A percentile compares a stretch with the other conserved stretches of the same genome.
Conservation (phyloP, 2,329 filamentous ascomycete species). For the Plectosphaerella cucumerina region DNA sequence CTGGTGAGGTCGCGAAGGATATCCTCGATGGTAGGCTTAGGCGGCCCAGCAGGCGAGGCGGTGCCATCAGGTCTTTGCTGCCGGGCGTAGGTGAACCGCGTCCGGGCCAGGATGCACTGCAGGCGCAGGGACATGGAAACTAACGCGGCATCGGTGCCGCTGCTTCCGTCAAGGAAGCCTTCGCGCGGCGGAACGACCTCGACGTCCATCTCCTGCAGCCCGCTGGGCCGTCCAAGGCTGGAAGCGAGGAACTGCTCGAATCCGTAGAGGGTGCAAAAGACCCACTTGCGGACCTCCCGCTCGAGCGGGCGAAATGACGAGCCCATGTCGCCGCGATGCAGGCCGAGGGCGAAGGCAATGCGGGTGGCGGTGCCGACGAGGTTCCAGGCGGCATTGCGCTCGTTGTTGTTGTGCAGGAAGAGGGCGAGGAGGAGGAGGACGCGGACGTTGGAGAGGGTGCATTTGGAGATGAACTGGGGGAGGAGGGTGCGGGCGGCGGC, state of each 20-base stretch:
- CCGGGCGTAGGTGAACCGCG: conserved; percentile 16
- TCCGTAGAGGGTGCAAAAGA: conserved; percentile 30
- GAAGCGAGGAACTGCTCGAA: conserved; percentile 32
- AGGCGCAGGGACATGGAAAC: conserved; percentile 25
- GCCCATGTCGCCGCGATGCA: conserved; percentile 24
- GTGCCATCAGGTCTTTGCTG: conserved; percentile 2
- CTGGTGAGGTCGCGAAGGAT: conserved; percentile 16
- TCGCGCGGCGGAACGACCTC: conserved; percentile 24
- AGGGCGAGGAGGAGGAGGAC: conserved; percentile 25
- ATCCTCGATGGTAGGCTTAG: conserved; percentile 10
- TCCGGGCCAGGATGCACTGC: conserved; percentile 21
- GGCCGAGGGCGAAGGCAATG: conserved; percentile 24
- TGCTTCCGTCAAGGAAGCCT: conserved; percentile 20
- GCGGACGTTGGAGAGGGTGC: conserved; percentile 25
- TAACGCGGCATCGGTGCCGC: conserved; percentile 22
- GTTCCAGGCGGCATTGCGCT: conserved; percentile 32
- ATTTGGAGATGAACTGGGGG: conserved; percentile 24
- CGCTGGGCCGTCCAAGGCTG: conserved; percentile 29
- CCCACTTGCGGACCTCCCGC: conserved; percentile 26
- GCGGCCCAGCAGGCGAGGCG: not conserved
- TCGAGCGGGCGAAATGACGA: conserved; percentile 26
- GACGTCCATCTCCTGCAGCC: conserved; percentile 28
- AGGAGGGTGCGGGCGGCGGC: conserved; percentile 18
- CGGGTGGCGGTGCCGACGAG: conserved; percentile 25
- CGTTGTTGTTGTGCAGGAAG: conserved; percentile 33